Percentiles rank a stretch among this genome's conserved stretches.
phyloP scores from a whole-genome alignment of 2,329 filamentous ascomycete species.

The Penicillium sp. region DNA sequence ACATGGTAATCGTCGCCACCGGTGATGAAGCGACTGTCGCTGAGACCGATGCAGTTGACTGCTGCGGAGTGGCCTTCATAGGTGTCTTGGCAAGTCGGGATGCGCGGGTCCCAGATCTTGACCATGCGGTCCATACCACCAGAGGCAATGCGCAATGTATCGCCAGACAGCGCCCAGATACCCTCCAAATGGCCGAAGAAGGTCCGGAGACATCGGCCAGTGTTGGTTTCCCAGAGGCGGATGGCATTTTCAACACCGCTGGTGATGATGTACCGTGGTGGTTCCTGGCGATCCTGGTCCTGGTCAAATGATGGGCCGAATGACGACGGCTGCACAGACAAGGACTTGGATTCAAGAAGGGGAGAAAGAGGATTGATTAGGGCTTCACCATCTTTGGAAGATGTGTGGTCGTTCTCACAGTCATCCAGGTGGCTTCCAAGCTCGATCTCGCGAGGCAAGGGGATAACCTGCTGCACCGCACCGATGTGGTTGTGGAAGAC shows the following conservation, averaged over 20 bases:
- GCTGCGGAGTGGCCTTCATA: conserved; percentile 87
- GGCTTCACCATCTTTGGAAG: conserved; percentile 29
- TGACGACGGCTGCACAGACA: conserved; percentile 45
- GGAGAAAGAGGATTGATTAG: conserved; percentile 24
- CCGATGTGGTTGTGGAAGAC: conserved; percentile 86
- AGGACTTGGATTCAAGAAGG: conserved; percentile 22
- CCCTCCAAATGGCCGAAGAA: conserved; percentile 97
- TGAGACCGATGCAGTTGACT: conserved; percentile 87
- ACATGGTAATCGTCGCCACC: conserved; percentile 93
- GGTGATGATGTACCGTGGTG: conserved; percentile 87
- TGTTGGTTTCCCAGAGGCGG: conserved; percentile 82
- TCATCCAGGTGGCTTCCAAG: conserved; percentile 65
- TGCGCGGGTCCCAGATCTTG: conserved; percentile 91
- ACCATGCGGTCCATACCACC: conserved; percentile 92
- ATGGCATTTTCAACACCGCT: conserved; percentile 88
- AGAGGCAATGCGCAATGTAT: conserved; percentile 80
- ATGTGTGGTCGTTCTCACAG: conserved; percentile 53
- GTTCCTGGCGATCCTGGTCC: conserved; percentile 61
- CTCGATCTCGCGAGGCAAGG: conserved; percentile 82
- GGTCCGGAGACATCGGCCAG: conserved; percentile 76
- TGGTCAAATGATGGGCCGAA: conserved; percentile 62
- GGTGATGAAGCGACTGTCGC: conserved; percentile 82
- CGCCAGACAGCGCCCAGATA: conserved; percentile 86
- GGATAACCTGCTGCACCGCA: conserved; percentile 86
- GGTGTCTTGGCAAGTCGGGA: conserved; percentile 85